Base-by-base conservation (phyloP, 2,329 filamentous ascomycete species). In the Penicillium hordei region DNA sequence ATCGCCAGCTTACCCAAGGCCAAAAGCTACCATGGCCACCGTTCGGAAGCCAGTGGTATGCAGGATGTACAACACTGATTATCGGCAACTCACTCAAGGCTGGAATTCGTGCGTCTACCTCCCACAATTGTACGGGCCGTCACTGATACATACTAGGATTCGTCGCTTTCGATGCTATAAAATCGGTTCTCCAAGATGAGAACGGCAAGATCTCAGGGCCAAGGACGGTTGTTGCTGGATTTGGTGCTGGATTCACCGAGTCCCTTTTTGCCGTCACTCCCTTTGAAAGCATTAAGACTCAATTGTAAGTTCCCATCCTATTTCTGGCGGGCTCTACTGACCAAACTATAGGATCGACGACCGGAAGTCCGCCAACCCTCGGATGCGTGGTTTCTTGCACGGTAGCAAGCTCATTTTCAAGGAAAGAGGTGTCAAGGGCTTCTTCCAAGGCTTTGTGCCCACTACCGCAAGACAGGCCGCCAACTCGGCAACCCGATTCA, bases 261-360 rank as follows among this genome's bases (percentile, higher is more conserved):
- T 95, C 90, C 4, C 78, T 97, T 51, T 79, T 99, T 3, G 94
- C 94, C 12, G 94, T 99, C 34, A 99, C 94, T 34, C 94, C 94
- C 0, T 97, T 95, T 58, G 94, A 99, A 79, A 95, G 91, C 70
- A 97, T 99, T 78, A 99, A 99, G 82, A 99, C 94, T 50, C 95
- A 95, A 66, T 80, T 99, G 84, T 89, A 73, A 53, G 46, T 63
- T 17, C 63, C 52, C 45, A 36, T 36, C 42, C 42, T 52, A 12
- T 31, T 7, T 25, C 34, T 27, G 38, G 9, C 17, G 6, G 1
- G 43, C 48, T 44, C 6, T 38, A 42, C 44, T 48, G 29, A 38
- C 44, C 55, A 56, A 33, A 45, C 42, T 38, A n/a, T 65, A 92
- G 89, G 39, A 97, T 99, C 72, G 94, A 99, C 72, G 94, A 99